A percentile compares a stretch with the other conserved stretches of the same genome.
phyloP scores from a whole-genome alignment of 805 yeast species.

The Yarrowia bubula region DNA sequence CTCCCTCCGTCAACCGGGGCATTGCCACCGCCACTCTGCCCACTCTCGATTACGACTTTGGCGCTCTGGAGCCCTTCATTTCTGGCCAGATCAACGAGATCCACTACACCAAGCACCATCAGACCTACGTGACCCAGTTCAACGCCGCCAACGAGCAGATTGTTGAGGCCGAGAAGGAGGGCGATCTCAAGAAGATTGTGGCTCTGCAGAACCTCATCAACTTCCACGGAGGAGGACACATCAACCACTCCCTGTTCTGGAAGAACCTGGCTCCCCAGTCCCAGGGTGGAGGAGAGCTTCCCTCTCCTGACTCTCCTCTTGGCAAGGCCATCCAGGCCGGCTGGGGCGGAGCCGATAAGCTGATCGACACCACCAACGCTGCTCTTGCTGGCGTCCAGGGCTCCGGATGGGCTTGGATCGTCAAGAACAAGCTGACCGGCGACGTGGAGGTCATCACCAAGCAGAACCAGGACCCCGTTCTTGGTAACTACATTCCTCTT shows the following conservation, averaged over 20 bases:
- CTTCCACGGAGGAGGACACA: conserved; percentile 90
- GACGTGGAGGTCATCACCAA: conserved; percentile 77
- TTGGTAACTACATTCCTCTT: conserved; percentile 66
- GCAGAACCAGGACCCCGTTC: conserved; percentile 82
- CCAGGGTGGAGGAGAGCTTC: conserved; percentile 71
- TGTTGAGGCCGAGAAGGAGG: conserved; percentile 58
- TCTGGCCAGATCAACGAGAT: conserved; percentile 80
- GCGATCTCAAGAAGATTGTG: conserved; percentile 58
- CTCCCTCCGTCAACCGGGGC: conserved; percentile 28
- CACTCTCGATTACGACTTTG: conserved; percentile 77
- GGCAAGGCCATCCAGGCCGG: conserved; percentile 57
- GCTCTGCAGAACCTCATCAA: conserved; percentile 70
- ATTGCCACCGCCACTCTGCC: conserved; percentile 62
- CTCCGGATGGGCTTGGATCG: conserved; percentile 93
- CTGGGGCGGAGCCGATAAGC: conserved; percentile 70
- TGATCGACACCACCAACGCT: conserved; percentile 61
- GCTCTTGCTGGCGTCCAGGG: conserved; percentile 88
- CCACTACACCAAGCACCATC: conserved; percentile 90
- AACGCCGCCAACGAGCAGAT: conserved; percentile 75
- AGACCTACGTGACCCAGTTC: conserved; percentile 83
- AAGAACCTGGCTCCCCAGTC: conserved; percentile 75
- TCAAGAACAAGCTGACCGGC: conserved; percentile 68
- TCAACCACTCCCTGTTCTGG: conserved; percentile 87
- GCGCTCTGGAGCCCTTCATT: conserved; percentile 81
- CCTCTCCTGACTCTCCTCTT: conserved; percentile 55